Conservation (phyloP, 495 filamentous ascomycete species). For the Penicillium turbatum region DNA sequence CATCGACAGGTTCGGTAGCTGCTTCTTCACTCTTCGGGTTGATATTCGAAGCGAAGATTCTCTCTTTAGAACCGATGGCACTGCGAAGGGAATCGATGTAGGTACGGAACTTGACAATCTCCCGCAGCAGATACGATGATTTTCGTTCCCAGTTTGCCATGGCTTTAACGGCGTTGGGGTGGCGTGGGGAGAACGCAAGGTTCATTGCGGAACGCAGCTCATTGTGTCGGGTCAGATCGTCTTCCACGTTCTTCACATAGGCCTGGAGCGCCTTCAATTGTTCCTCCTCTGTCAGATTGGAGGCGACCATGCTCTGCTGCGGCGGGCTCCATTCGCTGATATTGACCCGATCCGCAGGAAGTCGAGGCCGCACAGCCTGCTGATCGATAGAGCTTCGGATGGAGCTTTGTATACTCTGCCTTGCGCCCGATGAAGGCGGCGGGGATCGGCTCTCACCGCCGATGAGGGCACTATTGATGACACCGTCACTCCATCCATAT, state of each 20-base stretch:
- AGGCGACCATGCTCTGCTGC: slow-evolving; percentile 80
- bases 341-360: slow-evolving; percentile 81
- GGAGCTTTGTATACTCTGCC: slow-evolving; percentile 66
- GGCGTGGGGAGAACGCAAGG: slow-evolving; percentile 82
- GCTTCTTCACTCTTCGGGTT: slow-evolving; percentile 9
- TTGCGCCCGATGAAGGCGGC: slow-evolving; percentile 39
- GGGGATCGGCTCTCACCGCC: slow-evolving; percentile 43
- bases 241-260: slow-evolving; percentile 83
- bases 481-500: slow-evolving; percentile 91
- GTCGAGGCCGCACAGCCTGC: slow-evolving; percentile 56
- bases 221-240: slow-evolving; percentile 82
- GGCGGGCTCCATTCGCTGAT: slow-evolving; percentile 96
- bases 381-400: slow-evolving; percentile 68
- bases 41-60: slow-evolving; percentile 38
- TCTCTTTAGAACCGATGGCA: slow-evolving; percentile 55
- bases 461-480: slow-evolving; percentile 72
- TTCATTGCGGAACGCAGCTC: slow-evolving; percentile 79
- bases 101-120: slow-evolving; percentile 93
- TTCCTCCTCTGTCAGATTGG: slow-evolving; percentile 68
- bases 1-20: not conserved
- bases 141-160: slow-evolving; percentile 97
- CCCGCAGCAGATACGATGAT: slow-evolving; percentile 82
- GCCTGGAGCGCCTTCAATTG: slow-evolving; percentile 68
- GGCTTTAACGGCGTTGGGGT: slow-evolving; percentile 73
- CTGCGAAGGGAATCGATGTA: slow-evolving; percentile 78